Evolutionary conservation across 139 green algal species (phyloP).

Genomic region (Edaphochlamys debaryana): DNA sequence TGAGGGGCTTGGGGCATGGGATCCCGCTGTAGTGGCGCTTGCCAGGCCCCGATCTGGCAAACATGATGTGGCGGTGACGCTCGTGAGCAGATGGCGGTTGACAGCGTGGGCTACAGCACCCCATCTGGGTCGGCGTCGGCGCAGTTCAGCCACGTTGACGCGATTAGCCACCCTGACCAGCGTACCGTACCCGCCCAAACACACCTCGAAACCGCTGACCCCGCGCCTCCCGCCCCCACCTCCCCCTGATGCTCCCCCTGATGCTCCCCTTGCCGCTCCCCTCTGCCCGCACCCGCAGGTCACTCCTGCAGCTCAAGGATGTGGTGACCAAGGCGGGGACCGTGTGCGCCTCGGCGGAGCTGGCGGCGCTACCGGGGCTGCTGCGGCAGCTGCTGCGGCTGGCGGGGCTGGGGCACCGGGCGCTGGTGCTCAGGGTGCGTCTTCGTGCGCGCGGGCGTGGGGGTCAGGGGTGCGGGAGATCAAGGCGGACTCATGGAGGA

Average conservation of each 20-base stretch:
- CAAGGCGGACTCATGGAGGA: not conserved
- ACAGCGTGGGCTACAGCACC: no score
- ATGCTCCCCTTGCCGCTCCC: not conserved
- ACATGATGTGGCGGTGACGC: no score
- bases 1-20: no score
- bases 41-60: no score
- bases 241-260: not conserved
- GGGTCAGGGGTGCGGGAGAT: not conserved
- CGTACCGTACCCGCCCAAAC: no score
- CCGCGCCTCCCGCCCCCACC: not conserved
- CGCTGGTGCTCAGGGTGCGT: slow-evolving; percentile 7
- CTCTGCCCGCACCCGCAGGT: not conserved
- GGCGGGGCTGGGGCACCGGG: slow-evolving; percentile 21
- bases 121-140: no score
- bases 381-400: slow-evolving; percentile 37
- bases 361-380: slow-evolving; percentile 12
- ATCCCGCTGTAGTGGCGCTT: no score
- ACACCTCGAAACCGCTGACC: no score
- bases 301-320: not conserved
- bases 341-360: not conserved
- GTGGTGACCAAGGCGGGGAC: slow-evolving; percentile 1
- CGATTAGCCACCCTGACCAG: no score
- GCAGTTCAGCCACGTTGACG: no score
- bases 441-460: no score
- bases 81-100: no score